Conservation (phyloP, 2,329 filamentous ascomycete genomes). For the Pezicula carpinea region DNA sequence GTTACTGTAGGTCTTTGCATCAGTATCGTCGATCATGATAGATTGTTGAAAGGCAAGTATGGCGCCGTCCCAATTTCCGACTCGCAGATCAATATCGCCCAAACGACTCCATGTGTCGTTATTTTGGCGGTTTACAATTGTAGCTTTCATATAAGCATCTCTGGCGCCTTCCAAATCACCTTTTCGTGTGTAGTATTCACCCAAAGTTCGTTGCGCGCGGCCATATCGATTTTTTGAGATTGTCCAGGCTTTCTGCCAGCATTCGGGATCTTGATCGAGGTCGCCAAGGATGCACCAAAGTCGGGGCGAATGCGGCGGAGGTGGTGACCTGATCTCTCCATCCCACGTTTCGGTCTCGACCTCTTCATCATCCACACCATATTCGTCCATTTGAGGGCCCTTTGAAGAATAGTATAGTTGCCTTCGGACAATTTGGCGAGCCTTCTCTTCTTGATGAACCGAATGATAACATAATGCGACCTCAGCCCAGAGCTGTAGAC, state of each 20-base stretch:
- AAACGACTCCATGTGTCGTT: constrained; percentile 84
- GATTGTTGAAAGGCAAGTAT: constrained; percentile 78
- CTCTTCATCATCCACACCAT: constrained; percentile 47
- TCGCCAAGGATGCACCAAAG: constrained; percentile 93
- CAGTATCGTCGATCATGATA: constrained; percentile 80
- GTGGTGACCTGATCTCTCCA: constrained; percentile 63
- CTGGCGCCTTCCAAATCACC: constrained; percentile 66
- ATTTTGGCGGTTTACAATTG: constrained; percentile 76
- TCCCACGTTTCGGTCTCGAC: constrained; percentile 48
- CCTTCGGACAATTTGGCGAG: constrained; percentile 68
- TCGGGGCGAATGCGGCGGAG: constrained; percentile 78
- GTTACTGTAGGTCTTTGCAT: constrained; percentile 93
- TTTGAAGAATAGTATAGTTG: constrained; percentile 69
- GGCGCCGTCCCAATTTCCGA: constrained; percentile 72
- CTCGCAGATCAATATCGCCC: constrained; percentile 79
- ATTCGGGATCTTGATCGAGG: constrained; percentile 65
- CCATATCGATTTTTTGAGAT: constrained; percentile 78
- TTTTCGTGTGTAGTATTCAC: constrained; percentile 66
- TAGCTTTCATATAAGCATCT: constrained; percentile 72
- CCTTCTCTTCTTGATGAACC: constrained; percentile 69
- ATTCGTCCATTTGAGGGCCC: constrained; percentile 30
- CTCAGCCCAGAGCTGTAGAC: constrained; percentile 90
- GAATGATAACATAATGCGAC: constrained; percentile 71
- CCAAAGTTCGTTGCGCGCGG: constrained; percentile 82
- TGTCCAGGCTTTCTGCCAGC: constrained; percentile 86